Evolutionary conservation across 192 early-diverging fungal species (phyloP), one percentile per base, ranked within the genome.

Genomic region (Pilaira anomala): DNA sequence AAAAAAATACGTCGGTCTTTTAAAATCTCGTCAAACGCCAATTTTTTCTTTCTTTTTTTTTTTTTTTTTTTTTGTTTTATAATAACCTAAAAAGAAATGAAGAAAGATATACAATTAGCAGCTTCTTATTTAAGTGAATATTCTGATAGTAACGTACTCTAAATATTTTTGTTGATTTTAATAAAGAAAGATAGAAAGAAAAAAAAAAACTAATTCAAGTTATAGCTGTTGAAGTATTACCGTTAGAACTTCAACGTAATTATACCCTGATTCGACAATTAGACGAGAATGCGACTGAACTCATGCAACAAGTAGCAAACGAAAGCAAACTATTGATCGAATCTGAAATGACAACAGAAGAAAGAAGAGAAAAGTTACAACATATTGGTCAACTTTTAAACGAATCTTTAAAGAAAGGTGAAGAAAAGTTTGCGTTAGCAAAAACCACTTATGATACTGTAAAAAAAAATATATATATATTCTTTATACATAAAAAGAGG

Each of bases 341-440:
- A 22, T 76, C 77, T 36, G 48, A 76, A 18, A 71, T 79, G 48
- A 77, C 73, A 8, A 65, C 63, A 53, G 73, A 83, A 54, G 80
- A 87, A 44, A 71, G 79, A 24, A 76, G 72, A 30, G 72, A 71
- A 48, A 56, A 78, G 33, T 78, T 90, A 7, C 64, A 69, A 61
- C 70, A 65, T 18, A 67, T 88, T 19, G 77, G 84, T 1, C 70
- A 71, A 21, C 65, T 83, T 14, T 87, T 94, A 36, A 85, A 87
- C 9, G 89, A 89, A 7, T 85, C 82, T 25, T 68, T 94, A 21
- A 88, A 91, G 69, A 86, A 93, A 56, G 93, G 92, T 18, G 92
- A 95, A 63, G 93, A 97, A 41, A 98, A 96, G 58, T 91, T 97
- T n/a, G 86, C 91, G 0, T 70, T 98, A n/a, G 93, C 96, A 9